A percentile compares a stretch with the other conserved stretches of the same genome.
These are phyloP conservation scores for Jackrogersella minutella DNA, from an alignment of 495 filamentous ascomycete genomes.

Conservation along the genomic window DNA sequence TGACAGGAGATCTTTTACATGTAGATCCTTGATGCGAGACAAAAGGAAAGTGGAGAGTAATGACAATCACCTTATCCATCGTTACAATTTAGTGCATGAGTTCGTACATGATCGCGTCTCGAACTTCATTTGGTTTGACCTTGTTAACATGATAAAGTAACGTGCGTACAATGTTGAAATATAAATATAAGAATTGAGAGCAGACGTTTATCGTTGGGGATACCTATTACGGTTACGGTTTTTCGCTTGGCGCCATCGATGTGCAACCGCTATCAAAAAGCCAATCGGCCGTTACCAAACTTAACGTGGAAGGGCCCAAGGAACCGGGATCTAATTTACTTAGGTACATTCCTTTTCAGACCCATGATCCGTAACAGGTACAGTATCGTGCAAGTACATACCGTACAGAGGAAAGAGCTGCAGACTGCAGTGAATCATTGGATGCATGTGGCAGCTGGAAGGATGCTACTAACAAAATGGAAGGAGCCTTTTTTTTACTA, in stretches of 20 bases:
- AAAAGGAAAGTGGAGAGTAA: neutral
- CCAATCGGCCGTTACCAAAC: too few relatives aligned
- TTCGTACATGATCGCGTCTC: neutral
- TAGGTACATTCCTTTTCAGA: neutral
- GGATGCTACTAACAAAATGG: too few relatives aligned
- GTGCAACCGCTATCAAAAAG: too few relatives aligned
- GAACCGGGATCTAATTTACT: conserved; percentile 10
- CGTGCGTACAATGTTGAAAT: too few relatives aligned
- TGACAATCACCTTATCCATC: neutral
- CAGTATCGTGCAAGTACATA: conserved; percentile 5
- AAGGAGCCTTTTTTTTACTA: too few relatives aligned
- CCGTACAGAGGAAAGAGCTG: neutral
- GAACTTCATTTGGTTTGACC: neutral
- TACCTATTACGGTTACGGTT: neutral
- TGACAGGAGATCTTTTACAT: too few relatives aligned
- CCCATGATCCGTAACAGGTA: conserved; percentile 13
- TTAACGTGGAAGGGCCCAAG: neutral
- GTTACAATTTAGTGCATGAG: neutral
- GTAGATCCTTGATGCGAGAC: neutral
- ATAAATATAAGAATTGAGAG: too few relatives aligned
- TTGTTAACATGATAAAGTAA: neutral
- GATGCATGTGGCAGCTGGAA: too few relatives aligned
- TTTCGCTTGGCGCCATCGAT: neutral
- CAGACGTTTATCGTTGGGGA: too few relatives aligned
- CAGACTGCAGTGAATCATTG: neutral